Evolutionary conservation across 495 filamentous ascomycete genomes (phyloP).

Genomic region (Penicillium turbatum): DNA sequence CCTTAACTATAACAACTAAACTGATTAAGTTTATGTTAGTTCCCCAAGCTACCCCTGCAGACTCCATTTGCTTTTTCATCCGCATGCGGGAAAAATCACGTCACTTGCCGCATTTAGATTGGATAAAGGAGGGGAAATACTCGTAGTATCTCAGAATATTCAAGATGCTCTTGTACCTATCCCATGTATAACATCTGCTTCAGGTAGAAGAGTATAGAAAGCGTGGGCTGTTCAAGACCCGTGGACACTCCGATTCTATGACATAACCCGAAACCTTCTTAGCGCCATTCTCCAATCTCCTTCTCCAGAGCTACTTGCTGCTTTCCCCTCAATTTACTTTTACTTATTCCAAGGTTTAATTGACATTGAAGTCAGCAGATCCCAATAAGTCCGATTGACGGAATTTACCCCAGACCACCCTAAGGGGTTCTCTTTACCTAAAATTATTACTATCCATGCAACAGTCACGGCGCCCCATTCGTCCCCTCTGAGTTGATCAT

Average conservation of each 20-base stretch:
- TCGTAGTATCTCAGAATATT: not conserved
- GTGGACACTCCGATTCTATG: constrained; percentile 8
- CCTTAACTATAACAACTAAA: not conserved
- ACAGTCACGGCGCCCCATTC: constrained; percentile 1
- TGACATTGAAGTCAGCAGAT: constrained; percentile 17
- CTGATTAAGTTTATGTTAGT: constrained; percentile 12
- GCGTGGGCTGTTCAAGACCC: not conserved
- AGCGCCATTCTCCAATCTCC: not conserved
- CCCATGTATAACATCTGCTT: too few relatives aligned
- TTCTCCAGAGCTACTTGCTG: not conserved
- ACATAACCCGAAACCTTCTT: constrained; percentile 13
- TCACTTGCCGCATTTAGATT: constrained; percentile 8
- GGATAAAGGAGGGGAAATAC: not conserved
- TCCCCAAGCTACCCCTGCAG: constrained; percentile 29
- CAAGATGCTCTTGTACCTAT: too few relatives aligned
- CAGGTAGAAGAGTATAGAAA: too few relatives aligned
- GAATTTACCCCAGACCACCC: constrained; percentile 10
- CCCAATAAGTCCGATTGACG: not conserved
- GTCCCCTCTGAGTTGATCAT: constrained; percentile 16
- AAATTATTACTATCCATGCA: constrained; percentile 6
- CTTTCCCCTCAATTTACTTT: too few relatives aligned
- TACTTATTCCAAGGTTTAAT: not conserved
- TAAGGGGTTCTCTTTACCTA: constrained; percentile 25
- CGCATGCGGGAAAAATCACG: constrained; percentile 22
- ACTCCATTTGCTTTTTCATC: constrained; percentile 19